A percentile compares a stretch with the other conserved stretches of the same genome.
Conservation (phyloP, 1,139 yeast genomes). For the Protomyces lactucae-debilis region DNA sequence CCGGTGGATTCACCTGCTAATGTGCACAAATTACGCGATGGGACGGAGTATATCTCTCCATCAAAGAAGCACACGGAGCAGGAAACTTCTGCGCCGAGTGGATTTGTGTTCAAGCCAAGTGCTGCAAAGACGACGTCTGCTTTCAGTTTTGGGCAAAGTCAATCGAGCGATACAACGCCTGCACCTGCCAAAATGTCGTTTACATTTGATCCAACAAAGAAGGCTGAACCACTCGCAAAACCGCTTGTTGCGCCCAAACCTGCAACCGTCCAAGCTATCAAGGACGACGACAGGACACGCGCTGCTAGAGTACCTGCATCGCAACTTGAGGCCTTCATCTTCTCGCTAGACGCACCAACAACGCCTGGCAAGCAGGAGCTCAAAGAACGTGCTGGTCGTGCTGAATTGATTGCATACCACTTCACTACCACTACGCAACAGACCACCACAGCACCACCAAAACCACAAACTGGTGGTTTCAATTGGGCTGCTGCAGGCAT, state of each 20-base stretch:
- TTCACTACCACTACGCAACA: not conserved
- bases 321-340: not conserved
- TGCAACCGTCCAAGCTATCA: not conserved
- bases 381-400: not conserved
- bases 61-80: not conserved
- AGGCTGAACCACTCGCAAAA: not conserved
- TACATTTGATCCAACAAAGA: not conserved
- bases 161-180: not conserved
- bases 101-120: slow-evolving; percentile 8
- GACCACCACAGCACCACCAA: not conserved
- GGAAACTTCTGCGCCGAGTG: not conserved
- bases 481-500: slow-evolving; percentile 24
- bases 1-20: not conserved
- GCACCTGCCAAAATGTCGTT: not conserved
- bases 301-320: slow-evolving; percentile 2
- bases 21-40: slow-evolving; percentile 17
- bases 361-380: not conserved
- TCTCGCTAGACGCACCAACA: not conserved
- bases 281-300: not conserved
- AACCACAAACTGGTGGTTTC: not conserved
- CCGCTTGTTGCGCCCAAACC: not conserved
- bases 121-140: not conserved
- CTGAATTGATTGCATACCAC: not conserved
- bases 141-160: not conserved
- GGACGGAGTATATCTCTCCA: slow-evolving; percentile 22